These are phyloP conservation scores for Leishmania tropica DNA, from an alignment of 208 protist genomes.

Conservation along the genomic window DNA sequence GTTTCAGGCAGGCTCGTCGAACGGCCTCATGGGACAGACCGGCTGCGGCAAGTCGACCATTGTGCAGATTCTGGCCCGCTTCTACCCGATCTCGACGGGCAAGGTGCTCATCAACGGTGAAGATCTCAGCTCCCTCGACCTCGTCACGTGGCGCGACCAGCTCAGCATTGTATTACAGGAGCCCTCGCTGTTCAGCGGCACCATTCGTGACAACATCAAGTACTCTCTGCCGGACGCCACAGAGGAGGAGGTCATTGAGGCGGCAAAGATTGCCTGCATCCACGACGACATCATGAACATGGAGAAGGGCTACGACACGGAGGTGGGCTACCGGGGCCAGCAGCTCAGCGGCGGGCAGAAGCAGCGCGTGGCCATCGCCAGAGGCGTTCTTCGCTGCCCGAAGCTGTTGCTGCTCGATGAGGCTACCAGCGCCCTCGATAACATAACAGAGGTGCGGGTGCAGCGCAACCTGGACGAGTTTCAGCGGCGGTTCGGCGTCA, in stretches of 20 bases:
- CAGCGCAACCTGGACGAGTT: constrained; percentile 65
- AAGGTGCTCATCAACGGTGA: constrained; percentile 50
- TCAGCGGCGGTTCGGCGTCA: constrained; percentile 46
- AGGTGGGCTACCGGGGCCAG: constrained; percentile 68
- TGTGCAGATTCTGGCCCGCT: constrained; percentile 67
- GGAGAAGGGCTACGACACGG: constrained; percentile 61
- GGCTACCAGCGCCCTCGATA: constrained; percentile 84
- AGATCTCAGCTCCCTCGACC: constrained; percentile 32
- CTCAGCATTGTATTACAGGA: constrained; percentile 86
- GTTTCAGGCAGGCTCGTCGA: constrained; percentile 49
- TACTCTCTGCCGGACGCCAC: constrained; percentile 52
- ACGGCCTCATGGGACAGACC: constrained; percentile 88
- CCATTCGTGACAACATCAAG: constrained; percentile 69
- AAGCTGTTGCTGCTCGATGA: constrained; percentile 84
- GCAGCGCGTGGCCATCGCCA: constrained; percentile 75
- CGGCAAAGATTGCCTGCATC: constrained; percentile 54
- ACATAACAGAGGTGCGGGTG: constrained; percentile 75
- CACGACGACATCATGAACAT: constrained; percentile 28
- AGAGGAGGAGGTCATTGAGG: constrained; percentile 47
- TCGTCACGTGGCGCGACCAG: constrained; percentile 58
- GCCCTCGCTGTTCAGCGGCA: constrained; percentile 79
- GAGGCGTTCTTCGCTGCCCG: constrained; percentile 64
- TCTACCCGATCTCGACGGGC: constrained; percentile 55
- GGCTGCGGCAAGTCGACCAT: constrained; percentile 90
- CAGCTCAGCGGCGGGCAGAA: constrained; percentile 71